phyloP scores from a whole-genome alignment of 2,329 filamentous ascomycete genomes.

The Didymosphaeria variabile region DNA sequence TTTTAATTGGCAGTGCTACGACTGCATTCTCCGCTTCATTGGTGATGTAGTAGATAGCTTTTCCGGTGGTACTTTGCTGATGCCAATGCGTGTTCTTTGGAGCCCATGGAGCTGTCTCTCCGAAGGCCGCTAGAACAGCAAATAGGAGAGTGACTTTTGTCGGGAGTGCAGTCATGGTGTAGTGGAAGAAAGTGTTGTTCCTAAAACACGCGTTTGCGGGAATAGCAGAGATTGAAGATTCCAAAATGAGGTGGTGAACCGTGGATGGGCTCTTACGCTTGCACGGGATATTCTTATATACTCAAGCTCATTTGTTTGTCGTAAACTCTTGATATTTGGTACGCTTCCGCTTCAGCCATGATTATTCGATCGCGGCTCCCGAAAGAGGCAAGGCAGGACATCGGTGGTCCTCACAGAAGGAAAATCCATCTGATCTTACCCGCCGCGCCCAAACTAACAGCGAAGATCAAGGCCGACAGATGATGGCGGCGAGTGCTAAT shows the following conservation, averaged over 20 bases:
- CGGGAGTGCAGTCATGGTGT: background rate
- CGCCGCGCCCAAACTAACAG: background rate
- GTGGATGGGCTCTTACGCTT: background rate
- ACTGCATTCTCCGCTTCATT: slow-evolving; percentile 63
- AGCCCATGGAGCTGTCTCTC: slow-evolving; percentile 18
- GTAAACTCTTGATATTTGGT: background rate
- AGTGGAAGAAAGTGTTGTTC: background rate
- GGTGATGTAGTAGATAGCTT: slow-evolving; percentile 66
- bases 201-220: background rate
- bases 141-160: background rate
- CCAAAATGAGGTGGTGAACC: background rate
- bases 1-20: slow-evolving; percentile 58
- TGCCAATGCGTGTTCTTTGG: background rate
- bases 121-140: slow-evolving; percentile 14
- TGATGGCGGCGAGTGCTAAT: too few species aligned
- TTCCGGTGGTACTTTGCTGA: slow-evolving; percentile 27
- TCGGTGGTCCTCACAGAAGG: background rate
- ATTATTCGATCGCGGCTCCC: slow-evolving; percentile 27
- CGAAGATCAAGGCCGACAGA: background rate
- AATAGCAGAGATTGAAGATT: background rate
- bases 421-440: background rate
- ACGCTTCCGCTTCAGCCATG: background rate
- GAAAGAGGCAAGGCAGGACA: background rate
- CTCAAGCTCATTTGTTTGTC: background rate
- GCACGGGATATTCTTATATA: background rate